Base-by-base conservation (phyloP, 1,139 yeast species). In the Diutina pseudorugosa region DNA sequence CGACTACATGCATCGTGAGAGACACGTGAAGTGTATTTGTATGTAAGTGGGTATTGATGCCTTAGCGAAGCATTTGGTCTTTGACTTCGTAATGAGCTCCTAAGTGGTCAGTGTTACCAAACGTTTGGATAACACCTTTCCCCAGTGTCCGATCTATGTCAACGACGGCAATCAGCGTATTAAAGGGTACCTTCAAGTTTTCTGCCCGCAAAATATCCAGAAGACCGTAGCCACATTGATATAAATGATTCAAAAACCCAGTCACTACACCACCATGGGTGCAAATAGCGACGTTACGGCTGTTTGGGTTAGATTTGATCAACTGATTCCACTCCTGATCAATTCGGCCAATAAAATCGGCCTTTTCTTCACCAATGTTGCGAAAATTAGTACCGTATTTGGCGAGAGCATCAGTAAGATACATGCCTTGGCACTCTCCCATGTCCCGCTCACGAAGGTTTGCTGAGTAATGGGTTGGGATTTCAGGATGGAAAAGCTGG, bases 231-330 rank as follows among this genome's bases (percentile, higher is more conserved):
- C 66, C 63, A 27, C 70, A 72, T 2, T 61, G 59, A 54, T 76
- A 69, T 43, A 79, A 64, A 56, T 76, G 71, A 52, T 79, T 76
- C 51, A 78, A 62, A 50, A 84, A 75, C 50, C 81, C 76, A 52
- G 88, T 76, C 40, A 90, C 82, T 1, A 88, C 88, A 6, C 96
- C 96, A 19, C 97, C 97, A 62, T 90, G 97, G 12, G 93, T 82
- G 54, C 93, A 82, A 25, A 89, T 57, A 27, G 83, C 70, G 1
- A 85, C 75, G 55, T 84, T 85, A 50, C 66, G 63, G 55, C 70
- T 64, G 19, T 65, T 65, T 3, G 67, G 61, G 0, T 60, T 61
- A 16, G 67, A 66, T 7, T 68, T 67, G 2, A 82, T 61, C 0
- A 82, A 64, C 2, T 57, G 54, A 20, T 72, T 68, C 73, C 86